A percentile compares a stretch with the other conserved stretches of the same genome.
phyloP scores from a whole-genome alignment of 306 rosid species.

The Inga leiocalycina region DNA sequence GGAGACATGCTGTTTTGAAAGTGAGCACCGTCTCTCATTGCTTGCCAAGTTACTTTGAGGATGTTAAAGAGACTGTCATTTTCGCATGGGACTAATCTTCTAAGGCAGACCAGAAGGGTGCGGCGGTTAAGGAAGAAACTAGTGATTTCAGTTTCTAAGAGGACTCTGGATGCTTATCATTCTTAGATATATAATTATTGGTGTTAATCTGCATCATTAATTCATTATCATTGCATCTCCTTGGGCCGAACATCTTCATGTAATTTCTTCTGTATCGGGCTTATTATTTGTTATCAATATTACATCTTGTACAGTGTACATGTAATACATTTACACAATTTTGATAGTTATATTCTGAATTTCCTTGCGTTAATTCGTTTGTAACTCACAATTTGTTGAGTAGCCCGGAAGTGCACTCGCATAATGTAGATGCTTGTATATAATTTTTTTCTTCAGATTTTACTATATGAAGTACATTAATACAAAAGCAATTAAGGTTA shows the following conservation, averaged over 20 bases:
- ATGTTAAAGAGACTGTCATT: neutral
- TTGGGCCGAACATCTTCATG: neutral
- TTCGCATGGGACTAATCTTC: neutral
- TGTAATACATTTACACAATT: neutral
- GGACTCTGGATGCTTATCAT: neutral
- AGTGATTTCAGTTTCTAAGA: neutral
- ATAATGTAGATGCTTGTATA: neutral
- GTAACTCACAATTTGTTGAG: neutral
- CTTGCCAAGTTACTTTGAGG: slow-evolving; percentile 2
- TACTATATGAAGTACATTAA: neutral
- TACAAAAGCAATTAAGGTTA: too few relatives aligned
- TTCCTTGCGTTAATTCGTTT: neutral
- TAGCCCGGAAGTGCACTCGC: neutral
- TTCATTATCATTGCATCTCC: neutral
- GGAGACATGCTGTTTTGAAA: slow-evolving; percentile 5
- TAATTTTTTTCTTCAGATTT: neutral
- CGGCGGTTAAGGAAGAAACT: neutral
- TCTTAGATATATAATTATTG: neutral
- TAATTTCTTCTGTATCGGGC: neutral
- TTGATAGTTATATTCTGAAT: neutral
- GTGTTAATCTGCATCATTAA: neutral
- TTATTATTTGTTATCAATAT: neutral
- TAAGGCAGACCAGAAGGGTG: neutral
- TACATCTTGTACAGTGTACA: neutral
- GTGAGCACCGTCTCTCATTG: neutral